Evolutionary conservation across 2,329 filamentous ascomycete genomes (phyloP).

Genomic region (Ophiostoma sp.): DNA sequence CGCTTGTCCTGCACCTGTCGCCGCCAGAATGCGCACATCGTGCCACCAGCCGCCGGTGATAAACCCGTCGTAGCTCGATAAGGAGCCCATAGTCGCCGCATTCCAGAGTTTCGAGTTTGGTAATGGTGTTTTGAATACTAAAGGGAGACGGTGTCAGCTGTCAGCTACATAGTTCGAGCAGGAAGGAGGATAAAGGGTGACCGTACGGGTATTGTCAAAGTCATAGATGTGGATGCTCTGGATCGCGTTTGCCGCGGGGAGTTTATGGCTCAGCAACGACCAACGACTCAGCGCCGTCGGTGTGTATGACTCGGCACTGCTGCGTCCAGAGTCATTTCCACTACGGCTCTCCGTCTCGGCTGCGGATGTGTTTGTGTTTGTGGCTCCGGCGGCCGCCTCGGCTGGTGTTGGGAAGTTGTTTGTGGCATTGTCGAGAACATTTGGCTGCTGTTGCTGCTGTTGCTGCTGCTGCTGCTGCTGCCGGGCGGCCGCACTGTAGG

Average conservation of each 20-base stretch:
- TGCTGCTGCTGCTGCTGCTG: constrained; percentile 11
- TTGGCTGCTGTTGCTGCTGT: background rate
- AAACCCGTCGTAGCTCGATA: constrained; percentile 75
- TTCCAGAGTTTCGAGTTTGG: constrained; percentile 90
- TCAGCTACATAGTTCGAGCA: background rate
- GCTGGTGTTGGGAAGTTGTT: background rate
- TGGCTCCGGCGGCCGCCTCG: background rate
- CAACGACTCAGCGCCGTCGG: constrained; percentile 77
- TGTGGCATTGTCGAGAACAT: background rate
- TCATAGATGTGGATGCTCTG: constrained; percentile 90
- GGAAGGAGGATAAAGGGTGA: constrained; percentile 34
- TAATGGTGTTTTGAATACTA: constrained; percentile 87
- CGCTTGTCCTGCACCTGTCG: constrained; percentile 80
- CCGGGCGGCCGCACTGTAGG: constrained; percentile 12
- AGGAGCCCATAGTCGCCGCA: constrained; percentile 69
- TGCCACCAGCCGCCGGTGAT: constrained; percentile 96
- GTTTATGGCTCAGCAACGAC: constrained; percentile 73
- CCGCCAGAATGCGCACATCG: constrained; percentile 78
- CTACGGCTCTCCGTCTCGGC: background rate
- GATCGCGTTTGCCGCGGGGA: constrained; percentile 63
- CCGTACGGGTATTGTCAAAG: constrained; percentile 93
- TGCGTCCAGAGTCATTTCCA: background rate
- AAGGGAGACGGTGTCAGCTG: background rate
- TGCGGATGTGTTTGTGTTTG: background rate
- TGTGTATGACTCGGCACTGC: constrained; percentile 46